Evolutionary conservation across 805 yeast species (phyloP).

Genomic region (Peterozyma toletana): DNA sequence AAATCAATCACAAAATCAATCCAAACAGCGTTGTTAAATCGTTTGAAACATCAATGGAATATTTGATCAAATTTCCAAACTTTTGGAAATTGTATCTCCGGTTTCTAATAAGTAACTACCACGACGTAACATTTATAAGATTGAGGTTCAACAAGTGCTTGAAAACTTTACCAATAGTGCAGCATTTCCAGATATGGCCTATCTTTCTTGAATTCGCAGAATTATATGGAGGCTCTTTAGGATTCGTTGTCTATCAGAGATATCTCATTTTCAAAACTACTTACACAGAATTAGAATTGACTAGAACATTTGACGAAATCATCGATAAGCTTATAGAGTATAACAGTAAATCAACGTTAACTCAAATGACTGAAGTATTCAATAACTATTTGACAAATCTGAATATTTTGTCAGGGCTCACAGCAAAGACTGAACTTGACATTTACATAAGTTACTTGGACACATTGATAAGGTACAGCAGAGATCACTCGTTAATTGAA

Average conservation of each 20-base stretch:
- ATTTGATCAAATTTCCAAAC: conserved; percentile 35
- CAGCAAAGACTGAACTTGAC: conserved; percentile 37
- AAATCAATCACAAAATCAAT: conserved; percentile 17
- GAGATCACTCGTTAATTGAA: conserved; percentile 9
- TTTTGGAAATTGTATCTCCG: conserved; percentile 46
- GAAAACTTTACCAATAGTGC: conserved; percentile 37
- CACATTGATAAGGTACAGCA: conserved; percentile 18
- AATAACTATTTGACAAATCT: conserved; percentile 25
- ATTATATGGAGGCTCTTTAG: conserved; percentile 32
- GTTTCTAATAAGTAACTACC: conserved; percentile 28
- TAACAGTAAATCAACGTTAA: conserved; percentile 14
- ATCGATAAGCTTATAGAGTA: conserved; percentile 24
- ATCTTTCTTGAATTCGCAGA: conserved; percentile 43
- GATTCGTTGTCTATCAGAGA: conserved; percentile 24
- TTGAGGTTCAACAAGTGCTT: conserved; percentile 43
- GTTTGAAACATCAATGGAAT: conserved; percentile 39
- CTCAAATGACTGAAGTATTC: conserved; percentile 17
- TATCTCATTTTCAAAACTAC: conserved; percentile 17
- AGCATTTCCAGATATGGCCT: conserved; percentile 51
- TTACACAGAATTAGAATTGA: conserved; percentile 1
- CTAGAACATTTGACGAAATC: conserved; percentile 10
- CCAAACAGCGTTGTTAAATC: conserved; percentile 10
- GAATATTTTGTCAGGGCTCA: conserved; percentile 22
- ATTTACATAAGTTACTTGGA: conserved; percentile 41
- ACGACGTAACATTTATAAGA: conserved; percentile 30